Conservation (phyloP, 176 grass and related monocot species). For the Phoenix dactylifera region DNA sequence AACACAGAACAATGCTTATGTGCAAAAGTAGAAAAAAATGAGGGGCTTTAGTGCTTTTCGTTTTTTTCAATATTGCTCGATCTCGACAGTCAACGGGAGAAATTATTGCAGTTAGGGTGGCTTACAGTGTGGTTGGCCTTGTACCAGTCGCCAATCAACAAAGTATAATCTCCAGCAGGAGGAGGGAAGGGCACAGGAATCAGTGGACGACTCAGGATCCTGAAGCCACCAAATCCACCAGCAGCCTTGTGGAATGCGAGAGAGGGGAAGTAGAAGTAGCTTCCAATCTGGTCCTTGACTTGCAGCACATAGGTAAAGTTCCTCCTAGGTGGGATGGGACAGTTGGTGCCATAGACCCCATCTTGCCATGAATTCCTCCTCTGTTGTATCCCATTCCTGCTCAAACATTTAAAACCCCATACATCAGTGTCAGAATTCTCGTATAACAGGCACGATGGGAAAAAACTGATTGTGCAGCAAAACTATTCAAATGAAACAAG, state of each 20-base stretch:
- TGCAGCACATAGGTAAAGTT: constrained; percentile 93
- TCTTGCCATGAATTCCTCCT: constrained; percentile 82
- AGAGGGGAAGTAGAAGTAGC: constrained; percentile 92
- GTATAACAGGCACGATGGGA: neutral
- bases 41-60: too few species aligned
- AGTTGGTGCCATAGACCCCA: constrained; percentile 76
- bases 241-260: constrained; percentile 90
- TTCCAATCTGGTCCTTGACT: constrained; percentile 93
- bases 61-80: too few species aligned
- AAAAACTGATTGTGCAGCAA: neutral
- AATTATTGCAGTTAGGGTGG: neutral
- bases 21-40: too few species aligned
- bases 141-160: constrained; percentile 83
- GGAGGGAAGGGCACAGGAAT: constrained; percentile 89
- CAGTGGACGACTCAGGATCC: constrained; percentile 67
- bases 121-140: constrained; percentile 77
- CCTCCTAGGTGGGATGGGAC: constrained; percentile 66
- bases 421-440: neutral
- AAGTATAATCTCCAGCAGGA: constrained; percentile 67
- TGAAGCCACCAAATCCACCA: constrained; percentile 76
- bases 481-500: too few species aligned
- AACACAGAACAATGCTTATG: too few species aligned
- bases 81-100: too few species aligned
- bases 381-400: constrained; percentile 86
- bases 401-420: neutral